Conservation (phyloP, 2,329 filamentous ascomycete species). For the Aspergillus sp. region DNA sequence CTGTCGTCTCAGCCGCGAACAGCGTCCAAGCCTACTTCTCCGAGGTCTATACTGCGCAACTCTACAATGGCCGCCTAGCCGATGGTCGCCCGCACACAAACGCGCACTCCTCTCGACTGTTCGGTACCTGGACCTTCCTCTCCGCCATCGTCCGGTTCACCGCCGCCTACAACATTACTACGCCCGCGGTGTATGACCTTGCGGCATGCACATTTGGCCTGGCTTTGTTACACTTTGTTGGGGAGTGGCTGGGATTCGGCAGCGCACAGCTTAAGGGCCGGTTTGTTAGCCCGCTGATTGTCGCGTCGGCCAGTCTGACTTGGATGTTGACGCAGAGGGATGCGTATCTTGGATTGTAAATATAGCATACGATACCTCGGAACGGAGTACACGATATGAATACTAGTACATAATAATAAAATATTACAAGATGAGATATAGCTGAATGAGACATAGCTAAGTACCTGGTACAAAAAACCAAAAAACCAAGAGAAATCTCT, state of each 20-base stretch:
- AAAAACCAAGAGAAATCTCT: slow-evolving; percentile 38
- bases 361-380: no score
- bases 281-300: slow-evolving; percentile 58
- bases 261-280: slow-evolving; percentile 66
- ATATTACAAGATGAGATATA: background rate
- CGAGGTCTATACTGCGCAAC: slow-evolving; percentile 76
- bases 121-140: slow-evolving; percentile 85
- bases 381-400: background rate
- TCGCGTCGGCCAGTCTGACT: slow-evolving; percentile 54
- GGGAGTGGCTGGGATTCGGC: slow-evolving; percentile 77
- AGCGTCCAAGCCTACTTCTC: slow-evolving; percentile 80
- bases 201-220: slow-evolving; percentile 79
- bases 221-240: slow-evolving; percentile 74
- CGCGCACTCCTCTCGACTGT: slow-evolving; percentile 73
- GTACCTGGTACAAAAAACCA: background rate
- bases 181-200: slow-evolving; percentile 73
- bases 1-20: slow-evolving; percentile 79
- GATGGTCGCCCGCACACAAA: slow-evolving; percentile 61
- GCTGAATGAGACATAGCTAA: no score
- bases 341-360: slow-evolving; percentile 28
- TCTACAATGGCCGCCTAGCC: slow-evolving; percentile 64
- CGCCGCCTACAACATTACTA: slow-evolving; percentile 76
- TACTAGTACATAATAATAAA: background rate
- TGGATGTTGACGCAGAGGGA: slow-evolving; percentile 64
- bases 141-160: slow-evolving; percentile 76